phyloP scores from a whole-genome alignment of 2,329 filamentous ascomycete species.

The Phialophora verrucosa region DNA sequence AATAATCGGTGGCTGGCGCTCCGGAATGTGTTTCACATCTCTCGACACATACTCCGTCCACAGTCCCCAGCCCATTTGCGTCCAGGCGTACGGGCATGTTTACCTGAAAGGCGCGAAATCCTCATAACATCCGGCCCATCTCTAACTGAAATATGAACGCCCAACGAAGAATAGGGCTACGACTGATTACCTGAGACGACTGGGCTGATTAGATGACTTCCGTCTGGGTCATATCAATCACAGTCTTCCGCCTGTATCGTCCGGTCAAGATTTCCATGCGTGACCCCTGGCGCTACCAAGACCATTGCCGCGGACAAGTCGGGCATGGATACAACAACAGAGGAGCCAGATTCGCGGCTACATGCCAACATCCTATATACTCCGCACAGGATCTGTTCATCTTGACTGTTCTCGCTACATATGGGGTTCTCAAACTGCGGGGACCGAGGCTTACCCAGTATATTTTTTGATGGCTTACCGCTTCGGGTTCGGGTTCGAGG shows the following conservation, averaged over 20 bases:
- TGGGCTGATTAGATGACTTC: background rate
- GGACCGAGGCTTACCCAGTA: background rate
- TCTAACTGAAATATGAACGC: background rate
- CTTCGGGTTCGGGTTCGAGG: background rate
- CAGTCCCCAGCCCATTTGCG: background rate
- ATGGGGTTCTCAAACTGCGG: background rate
- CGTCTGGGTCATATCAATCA: background rate
- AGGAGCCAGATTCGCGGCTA: background rate
- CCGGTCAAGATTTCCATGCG: background rate
- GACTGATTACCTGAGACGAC: background rate
- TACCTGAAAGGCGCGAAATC: background rate
- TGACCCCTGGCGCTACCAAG: background rate
- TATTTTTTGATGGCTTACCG: background rate
- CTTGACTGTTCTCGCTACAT: background rate
- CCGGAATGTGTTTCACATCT: background rate
- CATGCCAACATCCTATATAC: background rate
- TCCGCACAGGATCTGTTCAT: background rate
- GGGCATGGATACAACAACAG: too few relatives aligned
- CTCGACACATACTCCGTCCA: background rate
- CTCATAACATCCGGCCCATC: background rate
- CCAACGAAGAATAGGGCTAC: background rate
- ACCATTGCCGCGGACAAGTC: too few relatives aligned
- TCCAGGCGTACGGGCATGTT: background rate
- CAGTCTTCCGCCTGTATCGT: background rate
- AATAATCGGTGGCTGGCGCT: background rate